Percentiles rank a stretch among this genome's conserved stretches.
Evolutionary conservation across 768 basidiomycete species (phyloP).

Genomic region (Suillus placidus): DNA sequence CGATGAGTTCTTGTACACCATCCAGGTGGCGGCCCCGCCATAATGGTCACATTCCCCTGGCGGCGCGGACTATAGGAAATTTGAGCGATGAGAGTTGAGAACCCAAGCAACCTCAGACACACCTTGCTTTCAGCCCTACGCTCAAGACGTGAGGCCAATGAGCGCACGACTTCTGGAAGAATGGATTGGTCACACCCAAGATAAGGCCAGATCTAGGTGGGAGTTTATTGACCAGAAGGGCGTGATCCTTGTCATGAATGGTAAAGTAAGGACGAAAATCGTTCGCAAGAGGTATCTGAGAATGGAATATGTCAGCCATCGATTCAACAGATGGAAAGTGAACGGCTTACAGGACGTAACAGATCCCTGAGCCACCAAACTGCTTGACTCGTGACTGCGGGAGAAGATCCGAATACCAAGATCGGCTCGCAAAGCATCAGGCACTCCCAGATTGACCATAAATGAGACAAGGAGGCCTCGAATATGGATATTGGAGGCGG

Average conservation of each 20-base stretch:
- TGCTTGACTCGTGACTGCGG: slow-evolving; percentile 82
- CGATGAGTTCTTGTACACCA: slow-evolving; percentile 82
- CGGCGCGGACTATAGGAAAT: slow-evolving; percentile 14
- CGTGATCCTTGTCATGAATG: slow-evolving; percentile 89
- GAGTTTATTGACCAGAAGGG: slow-evolving; percentile 74
- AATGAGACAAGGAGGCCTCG: slow-evolving; percentile 62
- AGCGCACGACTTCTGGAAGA: slow-evolving; percentile 74
- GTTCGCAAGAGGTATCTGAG: slow-evolving; percentile 76
- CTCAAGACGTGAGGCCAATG: slow-evolving; percentile 89
- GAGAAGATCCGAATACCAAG: slow-evolving; percentile 77
- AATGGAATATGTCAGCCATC: not conserved
- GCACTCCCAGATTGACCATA: slow-evolving; percentile 95
- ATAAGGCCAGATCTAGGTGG: slow-evolving; percentile 78
- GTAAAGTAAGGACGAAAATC: slow-evolving; percentile 96
- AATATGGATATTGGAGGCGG: slow-evolving; percentile 64
- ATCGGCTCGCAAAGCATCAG: slow-evolving; percentile 89
- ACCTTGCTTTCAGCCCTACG: slow-evolving; percentile 56
- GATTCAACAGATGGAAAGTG: not conserved
- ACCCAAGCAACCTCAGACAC: slow-evolving; percentile 20
- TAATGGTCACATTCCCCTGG: slow-evolving; percentile 11
- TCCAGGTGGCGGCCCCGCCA: slow-evolving; percentile 61
- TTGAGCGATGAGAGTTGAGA: not conserved
- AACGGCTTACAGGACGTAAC: slow-evolving; percentile 67
- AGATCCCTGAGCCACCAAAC: slow-evolving; percentile 93
- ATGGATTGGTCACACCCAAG: slow-evolving; percentile 87